Evolutionary conservation across 2,329 filamentous ascomycete genomes (phyloP), one percentile per base, ranked within the genome.

Genomic region (Paracoccidioides brasiliensis): DNA sequence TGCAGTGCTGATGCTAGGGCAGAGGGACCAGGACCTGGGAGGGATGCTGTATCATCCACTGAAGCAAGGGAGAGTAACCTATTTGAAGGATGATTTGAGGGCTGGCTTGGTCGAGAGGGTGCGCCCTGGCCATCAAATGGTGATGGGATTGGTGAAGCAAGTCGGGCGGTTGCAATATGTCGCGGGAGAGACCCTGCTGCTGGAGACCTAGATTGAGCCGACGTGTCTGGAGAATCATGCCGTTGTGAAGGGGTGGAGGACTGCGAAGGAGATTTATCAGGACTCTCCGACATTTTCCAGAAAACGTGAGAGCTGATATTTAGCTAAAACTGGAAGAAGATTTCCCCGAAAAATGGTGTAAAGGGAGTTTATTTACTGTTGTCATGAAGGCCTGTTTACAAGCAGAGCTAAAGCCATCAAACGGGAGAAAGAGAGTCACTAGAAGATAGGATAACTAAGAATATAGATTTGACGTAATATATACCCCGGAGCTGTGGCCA

Each of bases 1-100:
- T 86, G 86, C 60, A 96, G 75, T n/a, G 89, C 91, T 32, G 88
- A 87, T 40, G 91, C 90, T 55, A 97, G 80, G 58, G 90, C 90
- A 32, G 91, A 96, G 51, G 90, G 81, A 30, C 89, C 89, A 5
- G 89, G 90, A 0, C 88, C 89, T 5, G 84, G 81, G 6, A 82
- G 72, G 52, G 81, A 85, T 28, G 81, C 79, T 60, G 70, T 70
- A 60, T 73, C 75, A 58, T 70, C 81, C 54, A 79, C 78, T 57
- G 81, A 84, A 7, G 84, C 77, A 41, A 94, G 77, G 32, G 71
- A 64, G 41, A 87, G 84, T 42, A 82, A 78, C 56, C 82, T 70
- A 54, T 69, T 73, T 22, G 74, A 76, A 40, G 73, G 63, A 62
- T 65, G 65, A 63, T 65, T 61, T 61, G 73, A 64, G 58, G 68